Percentiles rank a stretch among this genome's conserved stretches.
Evolutionary conservation across 2,329 filamentous ascomycete genomes (phyloP).

Genomic region (Chaetomiaceae sp.): DNA sequence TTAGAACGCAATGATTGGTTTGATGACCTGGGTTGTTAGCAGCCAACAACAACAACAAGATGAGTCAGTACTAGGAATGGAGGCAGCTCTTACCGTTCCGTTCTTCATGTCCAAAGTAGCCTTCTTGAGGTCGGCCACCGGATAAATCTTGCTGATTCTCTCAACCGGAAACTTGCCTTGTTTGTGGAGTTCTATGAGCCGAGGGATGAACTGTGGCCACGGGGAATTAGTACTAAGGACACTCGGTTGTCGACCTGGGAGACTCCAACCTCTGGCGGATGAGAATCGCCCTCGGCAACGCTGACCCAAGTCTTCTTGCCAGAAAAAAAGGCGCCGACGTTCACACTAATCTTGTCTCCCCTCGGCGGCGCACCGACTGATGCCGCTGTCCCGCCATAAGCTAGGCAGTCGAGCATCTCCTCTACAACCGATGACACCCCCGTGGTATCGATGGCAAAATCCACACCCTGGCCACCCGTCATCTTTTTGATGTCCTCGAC

Average conservation of each 20-base stretch:
- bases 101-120: constrained; percentile 27
- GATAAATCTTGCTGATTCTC: constrained; percentile 32
- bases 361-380: constrained; percentile 33
- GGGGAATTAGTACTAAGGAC: too few species aligned
- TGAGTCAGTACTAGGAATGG: too few species aligned
- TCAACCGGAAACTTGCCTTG: constrained; percentile 34
- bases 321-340: constrained; percentile 13
- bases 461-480: constrained; percentile 5
- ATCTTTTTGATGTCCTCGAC: constrained; percentile 5
- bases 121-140: constrained; percentile 24
- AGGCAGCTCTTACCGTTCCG: constrained; percentile 22
- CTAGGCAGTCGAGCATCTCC: constrained; percentile 30
- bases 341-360: constrained; percentile 23
- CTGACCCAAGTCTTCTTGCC: constrained; percentile 33
- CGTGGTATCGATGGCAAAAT: constrained; percentile 19
- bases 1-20: constrained; percentile 14
- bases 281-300: constrained; percentile 33
- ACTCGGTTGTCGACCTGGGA: too few species aligned
- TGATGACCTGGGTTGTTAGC: constrained; percentile 13
- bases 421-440: constrained; percentile 30
- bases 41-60: not conserved
- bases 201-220: constrained; percentile 34
- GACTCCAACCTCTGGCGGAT: constrained; percentile 26
- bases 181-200: constrained; percentile 31
- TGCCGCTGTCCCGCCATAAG: constrained; percentile 31